Base-by-base conservation (phyloP, 2,329 filamentous ascomycete species). In the Emergomyces africanus region DNA sequence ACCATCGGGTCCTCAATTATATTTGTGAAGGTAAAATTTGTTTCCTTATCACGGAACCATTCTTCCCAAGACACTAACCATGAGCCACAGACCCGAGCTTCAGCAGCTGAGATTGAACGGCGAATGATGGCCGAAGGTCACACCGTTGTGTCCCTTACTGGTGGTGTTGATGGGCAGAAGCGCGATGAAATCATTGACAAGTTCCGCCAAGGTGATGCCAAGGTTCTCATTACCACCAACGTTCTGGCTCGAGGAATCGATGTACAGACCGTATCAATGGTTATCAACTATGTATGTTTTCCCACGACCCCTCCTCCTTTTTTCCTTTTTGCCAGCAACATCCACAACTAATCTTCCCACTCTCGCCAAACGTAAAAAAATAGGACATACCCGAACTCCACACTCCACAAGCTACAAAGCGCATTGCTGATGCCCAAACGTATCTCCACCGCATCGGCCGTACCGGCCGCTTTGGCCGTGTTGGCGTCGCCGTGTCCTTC, bases 391-490 rank as follows among this genome's bases (percentile, higher is more conserved):
- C 87, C 28, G 88, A 87, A 78, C 60, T 78, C 63, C 78, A 84
- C 67, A 75, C 81, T 39, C 79, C 79, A 3, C 78, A 79, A 59
- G 72, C 74, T 53, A 72, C 72, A 25, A 86, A 87, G 69, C 85
- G 87, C 46, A 76, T 81, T 37, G 88, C 92, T 15, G 94, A 99
- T 70, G 85, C 85, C 53, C 91, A 97, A 77, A 99, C 94, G 0
- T 99, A 99, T 70, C 86, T 99, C 54, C 94, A 99, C 80, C 88
- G 94, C 71, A 99, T 99, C 67, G 94, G 94, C 62, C 90, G 94
- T 69, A 99, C 94, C 15, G 94, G 94, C 64, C 89, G 94, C 65
- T 99, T 99, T 68, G 94, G 94, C 60, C 91, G 92, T 72, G 90
- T 97, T 39, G 94, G 94, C 68, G 94, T 97, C 66, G 91, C 89